Percentiles rank a stretch among this genome's conserved stretches.
Evolutionary conservation across 2,329 filamentous ascomycete species (phyloP).

Genomic region (Nemania sp.): DNA sequence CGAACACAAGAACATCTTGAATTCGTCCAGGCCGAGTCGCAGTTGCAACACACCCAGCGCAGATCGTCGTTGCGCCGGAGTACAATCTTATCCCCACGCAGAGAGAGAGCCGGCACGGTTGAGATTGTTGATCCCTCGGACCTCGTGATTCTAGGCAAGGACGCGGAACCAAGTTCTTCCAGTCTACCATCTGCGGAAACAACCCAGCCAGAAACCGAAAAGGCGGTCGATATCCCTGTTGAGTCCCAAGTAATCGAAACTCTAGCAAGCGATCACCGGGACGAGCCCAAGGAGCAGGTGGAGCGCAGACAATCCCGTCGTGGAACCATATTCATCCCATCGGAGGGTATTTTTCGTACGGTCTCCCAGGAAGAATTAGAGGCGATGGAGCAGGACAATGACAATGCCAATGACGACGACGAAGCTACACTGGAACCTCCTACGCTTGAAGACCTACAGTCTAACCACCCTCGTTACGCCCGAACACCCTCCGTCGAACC

Average conservation of each 20-base stretch:
- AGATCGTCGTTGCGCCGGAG: slow-evolving; percentile 44
- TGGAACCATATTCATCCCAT: slow-evolving; percentile 63
- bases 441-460: slow-evolving; percentile 37
- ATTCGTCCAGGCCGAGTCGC: slow-evolving; percentile 76
- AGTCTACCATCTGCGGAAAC: slow-evolving; percentile 39
- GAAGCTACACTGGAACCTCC: slow-evolving; percentile 40
- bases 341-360: slow-evolving; percentile 66
- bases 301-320: slow-evolving; percentile 46
- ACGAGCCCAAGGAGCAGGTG: slow-evolving; percentile 31
- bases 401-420: neutral
- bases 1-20: slow-evolving; percentile 74
- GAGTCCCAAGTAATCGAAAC: slow-evolving; percentile 33
- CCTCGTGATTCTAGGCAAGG: slow-evolving; percentile 48
- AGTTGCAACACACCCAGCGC: slow-evolving; percentile 68
- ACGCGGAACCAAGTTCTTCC: slow-evolving; percentile 22
- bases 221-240: slow-evolving; percentile 20
- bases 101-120: slow-evolving; percentile 42
- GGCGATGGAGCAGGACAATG: slow-evolving; percentile 45
- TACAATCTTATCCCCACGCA: slow-evolving; percentile 39
- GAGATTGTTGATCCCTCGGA: slow-evolving; percentile 50
- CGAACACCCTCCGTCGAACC: slow-evolving; percentile 67
- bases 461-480: slow-evolving; percentile 51
- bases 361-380: slow-evolving; percentile 59
- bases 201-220: slow-evolving; percentile 30
- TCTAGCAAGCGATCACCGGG: slow-evolving; percentile 35